Conservation (phyloP, 164 flowering plant genomes). For the Platanus orientalis region DNA sequence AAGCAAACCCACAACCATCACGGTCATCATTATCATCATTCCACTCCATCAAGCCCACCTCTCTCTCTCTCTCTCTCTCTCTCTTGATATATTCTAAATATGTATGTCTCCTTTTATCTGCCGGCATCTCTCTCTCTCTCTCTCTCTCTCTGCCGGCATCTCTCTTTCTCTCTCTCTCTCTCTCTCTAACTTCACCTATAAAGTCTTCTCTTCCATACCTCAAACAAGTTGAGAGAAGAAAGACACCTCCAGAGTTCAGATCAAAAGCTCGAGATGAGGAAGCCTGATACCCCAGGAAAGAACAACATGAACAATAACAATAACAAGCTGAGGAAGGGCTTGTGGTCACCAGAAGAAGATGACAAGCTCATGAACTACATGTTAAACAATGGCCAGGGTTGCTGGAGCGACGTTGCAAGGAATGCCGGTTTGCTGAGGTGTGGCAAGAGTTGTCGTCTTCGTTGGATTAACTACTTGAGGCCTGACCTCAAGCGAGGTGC, state of each 20-base stretch:
- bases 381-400: constrained; percentile 65
- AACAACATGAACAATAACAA: constrained; percentile 12
- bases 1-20: constrained; percentile 57
- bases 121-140: neutral
- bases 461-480: constrained; percentile 75
- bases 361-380: constrained; percentile 66
- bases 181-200: constrained; percentile 1
- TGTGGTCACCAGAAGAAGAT: constrained; percentile 82
- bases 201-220: constrained; percentile 6
- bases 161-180: neutral
- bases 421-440: constrained; percentile 70
- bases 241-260: neutral
- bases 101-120: neutral
- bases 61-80: constrained; percentile 17
- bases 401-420: constrained; percentile 75
- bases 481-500: constrained; percentile 77
- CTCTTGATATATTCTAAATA: no score
- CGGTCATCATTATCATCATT: constrained; percentile 48
- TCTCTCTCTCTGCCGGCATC: neutral
- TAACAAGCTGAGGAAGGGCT: constrained; percentile 52
- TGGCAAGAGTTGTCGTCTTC: constrained; percentile 76
- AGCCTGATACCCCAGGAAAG: constrained; percentile 33
- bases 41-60: constrained; percentile 43
- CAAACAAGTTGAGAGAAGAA: constrained; percentile 6
- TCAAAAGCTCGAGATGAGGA: constrained; percentile 31